phyloP scores from a whole-genome alignment of 1,284 basidiomycete species.

The Sanghuangporus sanghuang region DNA sequence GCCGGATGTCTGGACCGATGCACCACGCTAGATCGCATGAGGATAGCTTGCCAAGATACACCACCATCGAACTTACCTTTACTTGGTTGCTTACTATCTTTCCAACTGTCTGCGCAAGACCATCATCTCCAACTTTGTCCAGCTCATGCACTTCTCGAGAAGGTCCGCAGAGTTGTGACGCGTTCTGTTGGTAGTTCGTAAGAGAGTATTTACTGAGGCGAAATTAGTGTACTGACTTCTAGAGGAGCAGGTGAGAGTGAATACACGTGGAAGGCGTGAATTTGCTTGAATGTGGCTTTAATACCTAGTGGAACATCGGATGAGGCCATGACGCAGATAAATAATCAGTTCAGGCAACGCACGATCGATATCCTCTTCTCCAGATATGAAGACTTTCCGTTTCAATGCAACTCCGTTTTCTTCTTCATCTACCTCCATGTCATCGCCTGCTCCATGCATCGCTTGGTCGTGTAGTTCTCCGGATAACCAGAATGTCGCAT shows the following conservation, averaged over 20 bases:
- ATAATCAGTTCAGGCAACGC: conserved; percentile 21
- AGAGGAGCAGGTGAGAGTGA: conserved; percentile 58
- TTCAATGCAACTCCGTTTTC: conserved; percentile 37
- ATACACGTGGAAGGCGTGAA: conserved; percentile 57
- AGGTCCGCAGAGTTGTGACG: conserved; percentile 48
- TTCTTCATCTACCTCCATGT: conserved; percentile 38
- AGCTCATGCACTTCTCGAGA: conserved; percentile 40
- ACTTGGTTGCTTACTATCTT: conserved; percentile 39
- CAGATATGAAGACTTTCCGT: conserved; percentile 46
- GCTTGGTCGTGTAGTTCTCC: conserved; percentile 36
- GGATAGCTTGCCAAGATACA: not conserved
- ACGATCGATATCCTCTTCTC: conserved; percentile 58
- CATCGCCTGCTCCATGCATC: conserved; percentile 27
- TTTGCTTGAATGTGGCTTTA: conserved; percentile 41
- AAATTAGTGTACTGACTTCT: conserved; percentile 36
- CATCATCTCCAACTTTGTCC: conserved; percentile 10
- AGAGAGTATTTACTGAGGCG: not conserved
- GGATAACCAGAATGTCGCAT: conserved; percentile 64
- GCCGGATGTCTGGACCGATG: not conserved
- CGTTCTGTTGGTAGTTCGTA: conserved; percentile 42
- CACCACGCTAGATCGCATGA: not conserved
- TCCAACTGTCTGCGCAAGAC: conserved; percentile 13
- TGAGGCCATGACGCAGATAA: not conserved
- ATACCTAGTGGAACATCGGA: conserved; percentile 32
- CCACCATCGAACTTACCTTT: conserved; percentile 32